phyloP scores from a whole-genome alignment of 1,284 basidiomycete genomes.

The Moniliella sp. region DNA sequence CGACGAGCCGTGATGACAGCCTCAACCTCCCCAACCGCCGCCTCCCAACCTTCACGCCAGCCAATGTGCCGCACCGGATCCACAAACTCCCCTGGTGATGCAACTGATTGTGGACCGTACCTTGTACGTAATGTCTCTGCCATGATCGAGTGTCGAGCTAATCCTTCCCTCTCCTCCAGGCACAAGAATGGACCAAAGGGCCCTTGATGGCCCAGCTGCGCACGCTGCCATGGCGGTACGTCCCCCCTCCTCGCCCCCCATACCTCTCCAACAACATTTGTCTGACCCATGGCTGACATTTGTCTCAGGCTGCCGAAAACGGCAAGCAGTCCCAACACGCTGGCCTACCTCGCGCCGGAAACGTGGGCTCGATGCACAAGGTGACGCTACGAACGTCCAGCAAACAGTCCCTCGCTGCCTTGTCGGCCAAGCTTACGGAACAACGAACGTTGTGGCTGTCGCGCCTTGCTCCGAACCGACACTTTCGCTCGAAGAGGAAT shows the following conservation, averaged over 20 bases:
- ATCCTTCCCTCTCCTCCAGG: slow-evolving; percentile 18
- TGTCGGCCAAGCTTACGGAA: slow-evolving; percentile 24
- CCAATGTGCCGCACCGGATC: neutral
- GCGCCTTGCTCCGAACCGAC: neutral
- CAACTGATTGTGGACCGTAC: slow-evolving; percentile 22
- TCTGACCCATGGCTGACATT: neutral
- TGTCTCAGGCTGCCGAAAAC: slow-evolving; percentile 18
- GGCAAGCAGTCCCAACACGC: neutral
- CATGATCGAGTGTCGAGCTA: neutral
- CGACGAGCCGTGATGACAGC: neutral
- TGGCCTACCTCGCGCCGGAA: slow-evolving; percentile 4
- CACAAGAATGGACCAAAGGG: slow-evolving; percentile 40
- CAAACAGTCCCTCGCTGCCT: slow-evolving; percentile 12
- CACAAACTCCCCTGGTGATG: slow-evolving; percentile 20
- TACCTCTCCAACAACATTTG: slow-evolving; percentile 6
- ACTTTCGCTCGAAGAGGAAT: slow-evolving; percentile 4
- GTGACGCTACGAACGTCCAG: slow-evolving; percentile 22
- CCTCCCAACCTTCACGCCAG: neutral
- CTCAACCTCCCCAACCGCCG: neutral
- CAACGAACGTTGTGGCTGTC: too few relatives aligned
- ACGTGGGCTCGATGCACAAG: slow-evolving; percentile 24
- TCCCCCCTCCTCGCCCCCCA: slow-evolving; percentile 2
- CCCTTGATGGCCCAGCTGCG: slow-evolving; percentile 43
- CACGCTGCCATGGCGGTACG: slow-evolving; percentile 39
- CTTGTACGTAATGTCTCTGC: slow-evolving; percentile 3